Conservation (phyloP, 768 basidiomycete genomes). For the Leccinum obscurum region DNA sequence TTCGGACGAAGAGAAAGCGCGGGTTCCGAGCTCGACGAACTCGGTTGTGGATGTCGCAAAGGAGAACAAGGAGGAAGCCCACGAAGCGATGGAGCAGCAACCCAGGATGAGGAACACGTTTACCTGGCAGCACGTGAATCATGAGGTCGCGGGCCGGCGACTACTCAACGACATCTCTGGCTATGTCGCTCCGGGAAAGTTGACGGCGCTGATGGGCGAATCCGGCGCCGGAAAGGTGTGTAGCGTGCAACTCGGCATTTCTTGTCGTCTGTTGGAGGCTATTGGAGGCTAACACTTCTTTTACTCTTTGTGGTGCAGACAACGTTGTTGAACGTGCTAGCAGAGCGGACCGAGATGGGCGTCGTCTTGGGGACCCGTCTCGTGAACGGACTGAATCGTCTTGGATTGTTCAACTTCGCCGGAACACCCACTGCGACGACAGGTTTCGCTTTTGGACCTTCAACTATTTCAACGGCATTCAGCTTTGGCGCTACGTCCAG, state of each 20-base stretch:
- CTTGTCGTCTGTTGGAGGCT: neutral
- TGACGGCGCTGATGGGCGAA: conserved; percentile 78
- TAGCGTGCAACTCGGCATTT: neutral
- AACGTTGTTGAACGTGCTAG: conserved; percentile 50
- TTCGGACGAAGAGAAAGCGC: conserved; percentile 33
- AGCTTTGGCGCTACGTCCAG: conserved; percentile 47
- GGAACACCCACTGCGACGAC: conserved; percentile 10
- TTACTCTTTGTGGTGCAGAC: conserved; percentile 31
- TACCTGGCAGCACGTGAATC: conserved; percentile 75
- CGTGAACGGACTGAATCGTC: conserved; percentile 39
- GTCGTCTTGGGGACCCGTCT: conserved; percentile 42
- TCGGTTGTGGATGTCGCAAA: conserved; percentile 9
- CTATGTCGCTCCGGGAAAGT: conserved; percentile 76
- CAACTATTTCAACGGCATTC: conserved; percentile 41
- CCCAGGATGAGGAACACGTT: conserved; percentile 55
- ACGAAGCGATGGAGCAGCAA: conserved; percentile 38
- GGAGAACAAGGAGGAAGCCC: conserved; percentile 20
- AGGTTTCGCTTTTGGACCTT: conserved; percentile 45
- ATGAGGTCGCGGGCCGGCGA: conserved; percentile 57
- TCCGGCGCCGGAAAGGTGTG: conserved; percentile 48
- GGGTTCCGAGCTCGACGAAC: conserved; percentile 6
- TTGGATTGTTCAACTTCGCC: too few species aligned
- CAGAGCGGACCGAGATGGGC: conserved; percentile 39
- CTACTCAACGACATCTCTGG: conserved; percentile 76
- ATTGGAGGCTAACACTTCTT: neutral